A percentile compares a stretch with the other conserved stretches of the same genome.
phyloP scores from a whole-genome alignment of 257 asterid genomes.

The Solanum peruvianum region DNA sequence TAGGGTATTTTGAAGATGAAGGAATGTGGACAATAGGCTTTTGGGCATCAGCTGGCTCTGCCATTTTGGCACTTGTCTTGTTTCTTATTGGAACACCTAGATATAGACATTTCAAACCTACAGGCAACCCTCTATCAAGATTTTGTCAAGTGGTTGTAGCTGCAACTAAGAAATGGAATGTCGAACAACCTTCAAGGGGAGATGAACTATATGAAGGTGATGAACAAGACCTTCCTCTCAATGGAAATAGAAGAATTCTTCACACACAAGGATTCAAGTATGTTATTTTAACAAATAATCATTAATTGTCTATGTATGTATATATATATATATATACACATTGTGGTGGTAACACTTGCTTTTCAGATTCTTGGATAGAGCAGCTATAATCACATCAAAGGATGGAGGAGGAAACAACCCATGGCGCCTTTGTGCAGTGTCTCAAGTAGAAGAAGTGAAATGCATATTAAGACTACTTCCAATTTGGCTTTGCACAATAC shows the following conservation, averaged over 20 bases:
- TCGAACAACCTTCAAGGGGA: conserved; percentile 21
- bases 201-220: conserved; percentile 44
- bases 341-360: background rate
- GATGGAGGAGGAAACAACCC: conserved; percentile 12
- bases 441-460: conserved; percentile 90
- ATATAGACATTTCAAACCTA: conserved; percentile 56
- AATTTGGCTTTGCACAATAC: conserved; percentile 87
- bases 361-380: conserved; percentile 44
- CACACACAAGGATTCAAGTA: conserved; percentile 75
- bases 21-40: conserved; percentile 80
- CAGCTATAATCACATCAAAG: conserved; percentile 35
- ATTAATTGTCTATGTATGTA: background rate
- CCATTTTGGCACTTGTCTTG: conserved; percentile 40
- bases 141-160: conserved; percentile 67
- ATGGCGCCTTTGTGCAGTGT: conserved; percentile 70
- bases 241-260: conserved; percentile 52
- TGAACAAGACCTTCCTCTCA: conserved; percentile 30
- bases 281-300: background rate
- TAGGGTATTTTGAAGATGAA: conserved; percentile 72
- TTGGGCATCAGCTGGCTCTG: conserved; percentile 83
- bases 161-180: conserved; percentile 56
- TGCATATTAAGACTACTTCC: conserved; percentile 81
- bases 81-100: conserved; percentile 60
- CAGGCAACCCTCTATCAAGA: conserved; percentile 73
- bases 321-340: background rate